Evolutionary conservation across 176 grass and related monocot species (phyloP), one percentile per base, ranked within the genome.

Genomic region (Neostapfia colusana): DNA sequence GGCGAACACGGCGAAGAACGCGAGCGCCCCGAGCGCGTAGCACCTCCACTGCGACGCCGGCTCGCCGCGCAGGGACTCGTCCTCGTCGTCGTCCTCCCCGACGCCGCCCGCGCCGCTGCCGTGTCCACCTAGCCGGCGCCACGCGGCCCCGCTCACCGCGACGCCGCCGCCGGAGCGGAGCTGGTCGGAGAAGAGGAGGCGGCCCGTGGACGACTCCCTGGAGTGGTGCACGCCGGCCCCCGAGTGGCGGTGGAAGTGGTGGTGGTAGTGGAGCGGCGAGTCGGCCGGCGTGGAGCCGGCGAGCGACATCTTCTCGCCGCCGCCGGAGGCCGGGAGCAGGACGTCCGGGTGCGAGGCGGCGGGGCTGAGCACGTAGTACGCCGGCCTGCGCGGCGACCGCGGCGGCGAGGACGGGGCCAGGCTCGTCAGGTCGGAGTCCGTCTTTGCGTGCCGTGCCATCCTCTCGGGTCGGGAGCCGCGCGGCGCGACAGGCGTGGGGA

Each of bases 331-430:
- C 55, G 55, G 55, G 35, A 74, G 63, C 43, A 67, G 65, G 70
- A 74, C 86, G 48, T 81, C 88, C 31, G 77, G 88, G 43, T 97
- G 88, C 36, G 94, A 88, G 3, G 86, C 81, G 28, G 87, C 69
- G 2, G 95, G 95, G 65, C 95, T 99, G 77, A 90, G 84, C 7
- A 99, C 95, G 92, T 95, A 99, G 89, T 99, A 99, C 17, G 84
- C 78, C 44, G 89, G 89, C 75, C 50, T 69, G 4, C 89, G 91
- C 9, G 91, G 95, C 21, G 95, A 99, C 4, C 89, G 75, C 53
- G 95, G 87, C 79, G 95, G 95, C 69, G 95, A 95, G 0, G 95
- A 99, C 11, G 95, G 73, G 65, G 91, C 87, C 65, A 99, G 85
- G 69, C 95, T 99, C 69, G 91, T 99, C 69, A 90, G 73, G 67